Base-by-base conservation (phyloP, 495 filamentous ascomycete species). In the Hyaloscypha variabilis region DNA sequence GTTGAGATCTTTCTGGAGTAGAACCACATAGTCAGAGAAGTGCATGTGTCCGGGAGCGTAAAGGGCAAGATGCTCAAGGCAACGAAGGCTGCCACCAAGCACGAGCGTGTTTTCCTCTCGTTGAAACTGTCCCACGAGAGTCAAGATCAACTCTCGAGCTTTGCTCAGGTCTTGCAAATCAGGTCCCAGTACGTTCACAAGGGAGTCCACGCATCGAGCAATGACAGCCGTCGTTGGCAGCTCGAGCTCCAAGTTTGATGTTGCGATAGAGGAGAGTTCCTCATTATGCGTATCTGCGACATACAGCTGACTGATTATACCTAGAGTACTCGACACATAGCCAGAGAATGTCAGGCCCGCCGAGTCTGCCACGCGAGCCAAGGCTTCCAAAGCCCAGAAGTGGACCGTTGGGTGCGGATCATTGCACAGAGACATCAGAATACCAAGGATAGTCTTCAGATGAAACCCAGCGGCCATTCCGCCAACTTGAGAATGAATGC, bases 381-480 rank as follows among this genome's bases (percentile, higher is more conserved):
- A 74, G 2, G 90, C 94, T 68, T 97, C 93, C 36, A 99, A 81
- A 19, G 95, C 93, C 91, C 93, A 98, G 74, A 91, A 96, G 74
- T 99, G 95, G 1, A 99, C 95, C 0, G 89, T 90, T 0, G 95
- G 94, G 67, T 97, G 94, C n/a, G 95, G 91, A 72, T 99, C 95
- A 69, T 91, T 96, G 76, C 93, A 92, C 8, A 99, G 79, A 24
- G 94, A 97, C 91, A 97, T 94, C 24, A 99, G 77, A 36, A 99
- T 93, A 21, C 93, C 91, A 39, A 96, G 86, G 58, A 99, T 97
- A 8, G 92, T 96, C 77, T 97, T 98, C 17, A 99, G 79, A 74
- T 99, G 95, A 70, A 93, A 90, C n/a, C 93, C 93, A 58, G 95
- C 95, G 63, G 96, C 96, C 94, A 99, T 98, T 67, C 95, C 95